phyloP scores from a whole-genome alignment of 257 asterid species.

The Anisodus acutangulus region DNA sequence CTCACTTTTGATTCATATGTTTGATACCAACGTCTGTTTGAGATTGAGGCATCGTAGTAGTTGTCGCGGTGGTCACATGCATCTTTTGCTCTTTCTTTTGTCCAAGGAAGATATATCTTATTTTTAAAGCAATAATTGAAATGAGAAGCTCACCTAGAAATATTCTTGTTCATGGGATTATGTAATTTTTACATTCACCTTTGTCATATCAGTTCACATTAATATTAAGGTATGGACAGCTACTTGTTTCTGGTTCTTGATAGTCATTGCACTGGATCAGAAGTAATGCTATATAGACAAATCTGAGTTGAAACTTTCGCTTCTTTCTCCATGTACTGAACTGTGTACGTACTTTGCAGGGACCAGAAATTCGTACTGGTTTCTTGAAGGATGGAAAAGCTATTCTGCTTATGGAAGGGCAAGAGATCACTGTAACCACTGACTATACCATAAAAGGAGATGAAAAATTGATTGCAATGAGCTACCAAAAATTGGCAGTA shows the following conservation, averaged over 20 bases:
- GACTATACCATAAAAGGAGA: conserved; percentile 82
- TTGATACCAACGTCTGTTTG: not conserved
- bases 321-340: conserved; percentile 14
- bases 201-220: not conserved
- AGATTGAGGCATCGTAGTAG: not conserved
- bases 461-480: conserved; percentile 61
- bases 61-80: not conserved
- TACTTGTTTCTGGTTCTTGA: not conserved
- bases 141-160: not conserved
- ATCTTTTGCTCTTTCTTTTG: not conserved
- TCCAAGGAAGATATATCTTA: not conserved
- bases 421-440: conserved; percentile 64
- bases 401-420: conserved; percentile 72
- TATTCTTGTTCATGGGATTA: not conserved
- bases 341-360: conserved; percentile 46
- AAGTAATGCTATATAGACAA: not conserved
- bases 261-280: not conserved
- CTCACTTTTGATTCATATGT: conserved; percentile 38
- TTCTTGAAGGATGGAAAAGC: conserved; percentile 72
- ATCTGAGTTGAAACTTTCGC: not conserved
- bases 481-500: conserved; percentile 68
- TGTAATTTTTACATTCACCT: not conserved
- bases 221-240: not conserved
- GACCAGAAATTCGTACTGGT: conserved; percentile 89
- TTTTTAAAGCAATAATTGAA: not conserved